Percentiles rank a stretch among this genome's conserved stretches.
Evolutionary conservation across 179 eudicot genomes (phyloP).

Genomic region (Vitellaria paradoxa): DNA sequence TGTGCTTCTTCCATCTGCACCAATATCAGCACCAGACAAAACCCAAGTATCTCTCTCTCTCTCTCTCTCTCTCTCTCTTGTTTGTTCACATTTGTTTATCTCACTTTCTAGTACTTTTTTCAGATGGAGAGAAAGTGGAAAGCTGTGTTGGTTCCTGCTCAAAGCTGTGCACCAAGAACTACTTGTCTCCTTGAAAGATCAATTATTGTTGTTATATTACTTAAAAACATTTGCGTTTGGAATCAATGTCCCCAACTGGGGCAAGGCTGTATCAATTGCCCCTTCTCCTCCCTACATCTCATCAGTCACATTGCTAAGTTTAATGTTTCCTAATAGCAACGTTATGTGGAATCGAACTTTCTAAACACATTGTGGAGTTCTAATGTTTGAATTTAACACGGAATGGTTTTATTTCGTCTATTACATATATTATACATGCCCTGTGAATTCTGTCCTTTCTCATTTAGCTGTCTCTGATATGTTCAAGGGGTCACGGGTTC

Average conservation of each 20-base stretch:
- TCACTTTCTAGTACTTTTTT: neutral
- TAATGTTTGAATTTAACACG: neutral
- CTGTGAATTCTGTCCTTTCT: too few relatives aligned
- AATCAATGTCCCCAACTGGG: neutral
- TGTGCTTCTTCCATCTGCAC: constrained; percentile 51
- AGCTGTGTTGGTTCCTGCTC: constrained; percentile 52
- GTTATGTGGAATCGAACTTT: neutral
- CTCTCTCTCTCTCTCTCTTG: neutral
- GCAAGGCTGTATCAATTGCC: too few relatives aligned
- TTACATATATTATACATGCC: too few relatives aligned
- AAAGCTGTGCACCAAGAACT: constrained; percentile 35
- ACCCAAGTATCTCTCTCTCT: constrained; percentile 31
- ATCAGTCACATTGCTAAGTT: too few relatives aligned
- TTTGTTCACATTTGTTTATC: neutral
- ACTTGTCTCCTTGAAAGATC: constrained; percentile 18
- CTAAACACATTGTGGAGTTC: neutral
- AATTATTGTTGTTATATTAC: neutral
- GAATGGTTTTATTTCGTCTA: neutral
- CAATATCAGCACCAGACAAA: constrained; percentile 33
- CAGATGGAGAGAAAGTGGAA: constrained; percentile 46
- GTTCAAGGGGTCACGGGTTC: too few relatives aligned
- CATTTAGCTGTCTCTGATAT: too few relatives aligned
- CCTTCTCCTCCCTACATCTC: too few relatives aligned
- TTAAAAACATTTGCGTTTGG: neutral
- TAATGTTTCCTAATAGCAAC: too few relatives aligned